Evolutionary conservation across 176 grass and related monocot species (phyloP).

Genomic region (Areca catechu): DNA sequence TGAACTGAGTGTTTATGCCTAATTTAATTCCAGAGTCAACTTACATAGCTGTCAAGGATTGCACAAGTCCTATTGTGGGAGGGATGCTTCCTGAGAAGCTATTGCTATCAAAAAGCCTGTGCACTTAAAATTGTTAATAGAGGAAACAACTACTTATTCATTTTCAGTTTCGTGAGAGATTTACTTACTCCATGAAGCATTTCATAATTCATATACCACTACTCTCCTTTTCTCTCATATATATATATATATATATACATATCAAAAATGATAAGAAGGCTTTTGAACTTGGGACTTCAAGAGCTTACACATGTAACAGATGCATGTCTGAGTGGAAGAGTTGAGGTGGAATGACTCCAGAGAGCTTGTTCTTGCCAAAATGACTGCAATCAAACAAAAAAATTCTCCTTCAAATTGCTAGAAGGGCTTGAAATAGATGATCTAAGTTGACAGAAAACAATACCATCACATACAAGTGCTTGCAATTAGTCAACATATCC

Average conservation of each 20-base stretch:
- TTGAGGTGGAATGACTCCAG: conserved; percentile 4
- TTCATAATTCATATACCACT: neutral
- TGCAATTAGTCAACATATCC: neutral
- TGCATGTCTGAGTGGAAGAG: conserved; percentile 4
- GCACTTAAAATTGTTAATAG: neutral
- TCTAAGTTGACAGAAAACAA: neutral
- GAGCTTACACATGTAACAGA: conserved; percentile 10
- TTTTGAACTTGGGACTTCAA: too few species aligned
- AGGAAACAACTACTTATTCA: neutral
- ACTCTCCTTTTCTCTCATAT: neutral
- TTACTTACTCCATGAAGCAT: neutral
- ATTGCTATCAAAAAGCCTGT: conserved; percentile 15
- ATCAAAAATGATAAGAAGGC: neutral
- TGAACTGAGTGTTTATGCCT: neutral
- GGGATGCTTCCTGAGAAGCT: conserved; percentile 19
- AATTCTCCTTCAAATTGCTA: neutral
- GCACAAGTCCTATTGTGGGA: conserved; percentile 2
- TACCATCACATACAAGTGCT: conserved; percentile 7
- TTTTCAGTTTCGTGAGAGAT: neutral
- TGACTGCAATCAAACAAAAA: neutral
- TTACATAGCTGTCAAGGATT: conserved; percentile 10
- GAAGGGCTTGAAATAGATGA: neutral
- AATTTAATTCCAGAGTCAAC: neutral
- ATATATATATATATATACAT: neutral
- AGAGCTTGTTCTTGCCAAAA: conserved; percentile 19